Evolutionary conservation across 345 rosid species (phyloP).

Genomic region (Limnanthes douglasii): DNA sequence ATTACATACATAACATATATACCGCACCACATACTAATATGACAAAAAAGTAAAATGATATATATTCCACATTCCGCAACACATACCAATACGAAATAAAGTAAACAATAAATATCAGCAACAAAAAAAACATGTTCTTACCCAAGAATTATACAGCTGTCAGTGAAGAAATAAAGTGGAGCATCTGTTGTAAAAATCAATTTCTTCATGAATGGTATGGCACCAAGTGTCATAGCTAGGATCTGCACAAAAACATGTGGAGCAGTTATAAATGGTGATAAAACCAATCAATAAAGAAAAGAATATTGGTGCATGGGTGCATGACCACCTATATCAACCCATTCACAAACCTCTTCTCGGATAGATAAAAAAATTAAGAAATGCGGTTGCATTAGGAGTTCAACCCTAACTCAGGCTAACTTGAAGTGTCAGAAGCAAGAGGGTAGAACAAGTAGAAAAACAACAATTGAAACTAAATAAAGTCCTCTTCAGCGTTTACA

Average conservation of each 20-base stretch:
- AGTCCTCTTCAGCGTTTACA: no score
- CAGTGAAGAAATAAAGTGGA: constrained; percentile 93
- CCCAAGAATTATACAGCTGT: constrained; percentile 98
- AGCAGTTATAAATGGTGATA: constrained; percentile 6
- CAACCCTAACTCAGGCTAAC: no score
- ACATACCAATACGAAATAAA: no score
- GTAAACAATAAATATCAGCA: neutral
- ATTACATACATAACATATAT: no score
- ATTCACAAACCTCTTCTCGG: no score
- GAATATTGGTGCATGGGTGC: no score
- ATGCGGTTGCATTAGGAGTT: no score
- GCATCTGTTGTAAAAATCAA: constrained; percentile 77
- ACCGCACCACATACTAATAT: constrained; percentile 5
- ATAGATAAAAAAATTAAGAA: no score
- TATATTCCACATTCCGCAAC: neutral
- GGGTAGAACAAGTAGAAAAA: no score
- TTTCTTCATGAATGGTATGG: constrained; percentile 52
- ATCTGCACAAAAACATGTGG: constrained; percentile 32
- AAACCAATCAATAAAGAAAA: neutral
- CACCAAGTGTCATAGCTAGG: constrained; percentile 77
- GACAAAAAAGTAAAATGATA: neutral
- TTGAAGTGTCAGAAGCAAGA: no score
- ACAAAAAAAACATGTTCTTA: constrained; percentile 17
- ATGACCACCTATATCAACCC: no score
- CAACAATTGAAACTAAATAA: no score